These are phyloP conservation scores for Oxalis stricta DNA, from an alignment of 441 rosid species.

Conservation along the genomic window DNA sequence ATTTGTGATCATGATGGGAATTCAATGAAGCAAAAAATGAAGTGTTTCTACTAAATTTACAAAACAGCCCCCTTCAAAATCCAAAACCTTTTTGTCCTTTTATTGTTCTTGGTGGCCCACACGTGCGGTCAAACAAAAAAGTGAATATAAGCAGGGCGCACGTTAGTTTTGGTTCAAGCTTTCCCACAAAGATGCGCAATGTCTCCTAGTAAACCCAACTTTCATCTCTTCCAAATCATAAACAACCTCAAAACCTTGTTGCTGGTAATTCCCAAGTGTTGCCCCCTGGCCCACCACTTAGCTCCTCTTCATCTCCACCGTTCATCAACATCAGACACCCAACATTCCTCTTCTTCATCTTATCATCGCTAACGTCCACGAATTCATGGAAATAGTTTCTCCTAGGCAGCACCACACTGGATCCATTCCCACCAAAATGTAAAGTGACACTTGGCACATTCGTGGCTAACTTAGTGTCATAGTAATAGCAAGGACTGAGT, in stretches of 20 bases:
- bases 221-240: constrained; percentile 60
- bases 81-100: neutral
- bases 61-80: neutral
- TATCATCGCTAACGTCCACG: constrained; percentile 45
- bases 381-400: constrained; percentile 69
- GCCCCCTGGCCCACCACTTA: constrained; percentile 76
- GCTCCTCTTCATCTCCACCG: constrained; percentile 77
- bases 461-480: constrained; percentile 21
- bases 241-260: constrained; percentile 90
- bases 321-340: constrained; percentile 90
- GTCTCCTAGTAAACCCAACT: constrained; percentile 77
- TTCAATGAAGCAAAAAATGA: no score
- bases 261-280: constrained; percentile 78
- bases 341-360: constrained; percentile 33
- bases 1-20: no score
- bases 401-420: constrained; percentile 64
- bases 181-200: constrained; percentile 82
- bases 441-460: constrained; percentile 38
- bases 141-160: constrained; percentile 18
- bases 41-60: no score
- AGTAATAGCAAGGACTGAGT: constrained; percentile 63
- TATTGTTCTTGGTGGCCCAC: neutral
- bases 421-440: constrained; percentile 59
- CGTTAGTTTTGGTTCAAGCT: constrained; percentile 30
- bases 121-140: constrained; percentile 5